Conservation (phyloP, 345 rosid species). For the Cochlearia excelsa region DNA sequence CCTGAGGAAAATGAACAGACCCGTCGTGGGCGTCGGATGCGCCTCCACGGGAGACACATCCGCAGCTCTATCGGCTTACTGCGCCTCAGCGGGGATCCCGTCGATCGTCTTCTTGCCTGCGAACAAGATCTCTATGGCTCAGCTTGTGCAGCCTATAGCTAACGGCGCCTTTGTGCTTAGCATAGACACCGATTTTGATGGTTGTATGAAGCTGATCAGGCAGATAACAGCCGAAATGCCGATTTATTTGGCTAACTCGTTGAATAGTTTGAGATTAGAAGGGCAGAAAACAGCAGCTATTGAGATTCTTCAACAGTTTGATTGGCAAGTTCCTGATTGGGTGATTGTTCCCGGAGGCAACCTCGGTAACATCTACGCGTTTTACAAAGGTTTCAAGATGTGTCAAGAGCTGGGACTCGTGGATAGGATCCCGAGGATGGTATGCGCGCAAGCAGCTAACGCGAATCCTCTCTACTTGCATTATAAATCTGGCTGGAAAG, state of each 20-base stretch:
- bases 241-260: conserved; percentile 74
- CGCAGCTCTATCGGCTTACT: conserved; percentile 81
- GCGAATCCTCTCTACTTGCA: conserved; percentile 87
- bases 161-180: conserved; percentile 91
- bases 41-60: conserved; percentile 96
- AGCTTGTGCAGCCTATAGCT: conserved; percentile 87
- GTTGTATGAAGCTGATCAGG: conserved; percentile 82
- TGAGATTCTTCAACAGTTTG: conserved; percentile 88
- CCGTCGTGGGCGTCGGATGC: conserved; percentile 83
- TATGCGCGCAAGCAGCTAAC: conserved; percentile 89
- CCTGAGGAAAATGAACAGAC: conserved; percentile 59
- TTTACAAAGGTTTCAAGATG: conserved; percentile 87
- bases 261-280: conserved; percentile 81
- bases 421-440: conserved; percentile 69
- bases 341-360: conserved; percentile 92
- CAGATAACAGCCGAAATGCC: conserved; percentile 81
- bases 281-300: conserved; percentile 92
- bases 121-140: conserved; percentile 84
- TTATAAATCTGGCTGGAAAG: conserved; percentile 73
- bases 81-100: conserved; percentile 88
- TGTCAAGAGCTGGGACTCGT: conserved; percentile 80
- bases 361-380: conserved; percentile 84
- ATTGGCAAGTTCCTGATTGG: conserved; percentile 96
- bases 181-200: conserved; percentile 86
- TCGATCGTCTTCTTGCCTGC: conserved; percentile 85